Evolutionary conservation across 2,329 filamentous ascomycete genomes (phyloP), one percentile per base, ranked within the genome.

Genomic region (Lasiodiplodia gonubiensis): DNA sequence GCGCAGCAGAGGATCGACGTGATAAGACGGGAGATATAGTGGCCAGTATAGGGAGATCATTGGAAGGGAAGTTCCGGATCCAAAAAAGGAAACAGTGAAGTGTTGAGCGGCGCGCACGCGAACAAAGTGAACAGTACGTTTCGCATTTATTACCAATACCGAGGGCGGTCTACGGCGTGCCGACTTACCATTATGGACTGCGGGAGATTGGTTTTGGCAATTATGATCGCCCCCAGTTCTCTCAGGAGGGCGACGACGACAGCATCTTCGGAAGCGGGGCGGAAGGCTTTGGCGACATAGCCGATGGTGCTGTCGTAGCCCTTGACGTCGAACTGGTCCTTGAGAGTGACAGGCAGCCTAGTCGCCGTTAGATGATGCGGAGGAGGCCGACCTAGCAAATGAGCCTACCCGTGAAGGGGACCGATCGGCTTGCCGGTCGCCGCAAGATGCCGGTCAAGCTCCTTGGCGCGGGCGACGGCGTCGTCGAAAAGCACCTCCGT

Each of bases 271-370:
- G 69, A 67, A 1, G 85, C 85, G 0, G 85, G 85, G 1, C 80
- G 73, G 65, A 84, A 84, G 0, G 61, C 85, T 87, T 75, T 89
- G 77, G 70, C 88, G 25, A 89, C 81, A 71, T 89, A 90, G 11
- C 87, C 88, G 81, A 90, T 79, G 1, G 77, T 77, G 48, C 80
- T 83, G 67, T 83, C 81, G 39, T 81, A 79, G 25, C 78, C 81
- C 67, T 79, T 74, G 69, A 84, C 78, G 65, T 84, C 80, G 71
- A 84, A 84, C 66, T 84, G 82, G 68, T 85, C 83, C 69, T 84
- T 84, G 33, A 84, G 69, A 37, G 79, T 81, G 69, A 84, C 79
- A 39, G 82, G 82, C 4, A 84, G 72, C 11, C 30, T 33, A 33
- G 30, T 33, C 30, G 30, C 30, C 30, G 30, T 33, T 33, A 33